phyloP scores from a whole-genome alignment of 148 eudicot species.

The Rhododendron griersonianum region DNA sequence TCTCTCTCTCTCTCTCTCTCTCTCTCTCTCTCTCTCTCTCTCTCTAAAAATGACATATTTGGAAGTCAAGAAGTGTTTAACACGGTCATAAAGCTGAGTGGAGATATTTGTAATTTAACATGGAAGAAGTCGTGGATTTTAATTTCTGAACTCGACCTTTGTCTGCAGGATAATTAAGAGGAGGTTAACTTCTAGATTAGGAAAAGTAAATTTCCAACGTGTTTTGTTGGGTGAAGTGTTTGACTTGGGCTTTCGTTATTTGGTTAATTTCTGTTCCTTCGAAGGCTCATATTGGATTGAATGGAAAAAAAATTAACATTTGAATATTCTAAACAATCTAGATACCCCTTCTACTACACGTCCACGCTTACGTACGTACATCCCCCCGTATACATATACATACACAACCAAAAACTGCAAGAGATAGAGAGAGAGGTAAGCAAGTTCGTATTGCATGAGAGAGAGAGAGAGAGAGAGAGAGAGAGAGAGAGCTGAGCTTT shows the following conservation, averaged over 20 bases:
- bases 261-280: neutral
- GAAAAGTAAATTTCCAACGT: neutral
- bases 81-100: neutral
- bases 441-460: neutral
- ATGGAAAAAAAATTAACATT: neutral
- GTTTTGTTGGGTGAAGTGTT: neutral
- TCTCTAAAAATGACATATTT: neutral
- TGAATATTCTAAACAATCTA: conserved; percentile 3
- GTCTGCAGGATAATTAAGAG: neutral
- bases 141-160: neutral
- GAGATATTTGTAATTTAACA: neutral
- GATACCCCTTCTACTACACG: neutral
- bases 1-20: neutral
- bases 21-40: neutral
- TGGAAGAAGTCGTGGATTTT: neutral
- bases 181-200: neutral
- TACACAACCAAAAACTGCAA: neutral
- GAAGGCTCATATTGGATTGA: neutral
- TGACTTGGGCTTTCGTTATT: conserved; percentile 6
- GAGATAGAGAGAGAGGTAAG: neutral
- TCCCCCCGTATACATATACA: neutral
- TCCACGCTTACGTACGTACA: neutral
- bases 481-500: neutral
- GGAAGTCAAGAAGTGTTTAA: neutral
- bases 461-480: neutral